A percentile compares a stretch with the other conserved stretches of the same genome.
phyloP scores from a whole-genome alignment of 495 filamentous ascomycete genomes.

The Lepraria neglecta region DNA sequence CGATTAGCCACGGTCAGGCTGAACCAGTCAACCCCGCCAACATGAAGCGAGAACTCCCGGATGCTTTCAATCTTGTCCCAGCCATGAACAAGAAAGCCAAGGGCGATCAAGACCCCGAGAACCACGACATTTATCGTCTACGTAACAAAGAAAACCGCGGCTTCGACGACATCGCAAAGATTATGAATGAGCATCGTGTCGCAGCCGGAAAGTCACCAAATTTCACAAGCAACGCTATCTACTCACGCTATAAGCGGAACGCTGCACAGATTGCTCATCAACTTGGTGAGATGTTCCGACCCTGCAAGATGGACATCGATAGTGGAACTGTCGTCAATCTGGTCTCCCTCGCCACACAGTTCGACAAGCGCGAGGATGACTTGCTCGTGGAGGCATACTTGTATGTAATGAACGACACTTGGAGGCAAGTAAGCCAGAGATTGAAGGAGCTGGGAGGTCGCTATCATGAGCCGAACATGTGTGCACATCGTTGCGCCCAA shows the following conservation, averaged over 20 bases:
- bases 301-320: constrained; percentile 2
- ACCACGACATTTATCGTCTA: constrained; percentile 29
- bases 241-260: constrained; percentile 34
- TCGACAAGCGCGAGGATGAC: constrained; percentile 18
- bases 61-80: neutral
- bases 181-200: constrained; percentile 28
- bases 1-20: too few species aligned
- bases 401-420: constrained; percentile 17
- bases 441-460: constrained; percentile 16
- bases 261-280: constrained; percentile 24
- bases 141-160: constrained; percentile 23
- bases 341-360: neutral
- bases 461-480: constrained; percentile 13
- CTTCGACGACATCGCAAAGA: constrained; percentile 28
- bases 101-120: constrained; percentile 28
- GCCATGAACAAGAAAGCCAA: constrained; percentile 2
- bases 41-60: neutral
- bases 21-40: neutral
- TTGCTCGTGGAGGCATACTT: constrained; percentile 19
- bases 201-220: constrained; percentile 16
- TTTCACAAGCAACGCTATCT: constrained; percentile 30
- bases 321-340: constrained; percentile 1
- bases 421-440: constrained; percentile 22
- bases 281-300: constrained; percentile 24
- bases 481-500: constrained; percentile 17